Conservation (phyloP, 805 yeast genomes). For the Saturnispora serradocipensis region DNA sequence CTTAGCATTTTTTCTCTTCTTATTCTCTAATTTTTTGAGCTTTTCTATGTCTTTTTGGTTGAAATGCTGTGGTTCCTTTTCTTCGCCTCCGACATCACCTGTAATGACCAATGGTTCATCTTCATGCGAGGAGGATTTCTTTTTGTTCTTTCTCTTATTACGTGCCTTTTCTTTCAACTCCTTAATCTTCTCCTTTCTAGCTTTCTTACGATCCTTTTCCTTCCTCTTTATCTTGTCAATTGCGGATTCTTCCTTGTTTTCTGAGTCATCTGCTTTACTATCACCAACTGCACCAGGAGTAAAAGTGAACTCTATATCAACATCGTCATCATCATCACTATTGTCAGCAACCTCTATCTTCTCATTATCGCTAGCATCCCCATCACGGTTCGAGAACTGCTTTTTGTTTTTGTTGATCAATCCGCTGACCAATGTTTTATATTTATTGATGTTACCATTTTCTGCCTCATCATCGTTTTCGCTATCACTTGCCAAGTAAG, state of each 20-base stretch:
- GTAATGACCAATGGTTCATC: slow-evolving; percentile 54
- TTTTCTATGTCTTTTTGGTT: slow-evolving; percentile 68
- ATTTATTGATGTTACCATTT: background rate
- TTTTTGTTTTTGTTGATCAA: background rate
- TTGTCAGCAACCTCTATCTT: slow-evolving; percentile 16
- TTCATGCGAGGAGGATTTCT: slow-evolving; percentile 24
- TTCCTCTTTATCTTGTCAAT: slow-evolving; percentile 75
- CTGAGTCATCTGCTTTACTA: slow-evolving; percentile 28
- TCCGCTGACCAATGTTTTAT: slow-evolving; percentile 3
- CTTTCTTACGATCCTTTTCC: slow-evolving; percentile 86
- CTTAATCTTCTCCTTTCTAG: slow-evolving; percentile 70
- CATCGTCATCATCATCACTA: slow-evolving; percentile 46
- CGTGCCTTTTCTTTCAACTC: slow-evolving; percentile 47
- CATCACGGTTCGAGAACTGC: background rate
- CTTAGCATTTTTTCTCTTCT: slow-evolving; percentile 39
- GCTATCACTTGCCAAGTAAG: slow-evolving; percentile 77
- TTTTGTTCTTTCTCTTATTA: slow-evolving; percentile 29
- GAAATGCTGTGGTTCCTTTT: slow-evolving; percentile 52
- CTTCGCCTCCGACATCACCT: slow-evolving; percentile 62
- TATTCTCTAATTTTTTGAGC: slow-evolving; percentile 50
- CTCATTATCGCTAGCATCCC: slow-evolving; percentile 5
- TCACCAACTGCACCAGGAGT: slow-evolving; percentile 69
- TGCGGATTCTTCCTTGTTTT: slow-evolving; percentile 40
- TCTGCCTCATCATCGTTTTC: slow-evolving; percentile 39
- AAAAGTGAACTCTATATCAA: slow-evolving; percentile 93